Percentiles rank a stretch among this genome's conserved stretches.
Conservation (phyloP, 805 yeast species). For the Barnettozyma californica region DNA sequence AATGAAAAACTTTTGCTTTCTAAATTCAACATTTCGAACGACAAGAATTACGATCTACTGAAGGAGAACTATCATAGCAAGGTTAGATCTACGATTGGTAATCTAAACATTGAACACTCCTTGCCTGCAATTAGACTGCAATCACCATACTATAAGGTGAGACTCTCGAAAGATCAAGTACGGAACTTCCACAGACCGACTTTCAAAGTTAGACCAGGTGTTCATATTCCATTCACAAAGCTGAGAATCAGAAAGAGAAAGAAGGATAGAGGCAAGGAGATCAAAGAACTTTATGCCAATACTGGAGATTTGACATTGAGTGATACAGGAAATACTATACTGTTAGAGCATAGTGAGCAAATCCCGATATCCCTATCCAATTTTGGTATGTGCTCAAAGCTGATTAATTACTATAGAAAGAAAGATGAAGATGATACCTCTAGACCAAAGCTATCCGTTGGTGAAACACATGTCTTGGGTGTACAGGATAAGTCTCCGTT, state of each 20-base stretch:
- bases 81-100: conserved; percentile 88
- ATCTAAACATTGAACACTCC: conserved; percentile 85
- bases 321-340: conserved; percentile 71
- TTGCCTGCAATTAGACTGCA: conserved; percentile 83
- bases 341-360: conserved; percentile 90
- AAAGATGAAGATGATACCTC: conserved; percentile 71
- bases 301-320: conserved; percentile 78
- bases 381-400: conserved; percentile 93
- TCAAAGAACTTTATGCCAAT: conserved; percentile 63
- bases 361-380: conserved; percentile 75
- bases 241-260: conserved; percentile 77
- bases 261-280: conserved; percentile 80
- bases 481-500: conserved; percentile 94
- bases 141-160: conserved; percentile 85
- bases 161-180: conserved; percentile 56
- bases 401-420: conserved; percentile 90
- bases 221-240: conserved; percentile 69
- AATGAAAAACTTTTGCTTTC: conserved; percentile 48
- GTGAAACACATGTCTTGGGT: conserved; percentile 95
- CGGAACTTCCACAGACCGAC: conserved; percentile 78
- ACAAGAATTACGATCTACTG: conserved; percentile 74
- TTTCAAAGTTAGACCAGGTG: conserved; percentile 73
- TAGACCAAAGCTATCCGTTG: conserved; percentile 83
- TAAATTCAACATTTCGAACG: conserved; percentile 84
- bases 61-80: conserved; percentile 85